Evolutionary conservation across 2,329 filamentous ascomycete genomes (phyloP), one percentile per base, ranked within the genome.

Genomic region (Plectosphaerella plurivora): DNA sequence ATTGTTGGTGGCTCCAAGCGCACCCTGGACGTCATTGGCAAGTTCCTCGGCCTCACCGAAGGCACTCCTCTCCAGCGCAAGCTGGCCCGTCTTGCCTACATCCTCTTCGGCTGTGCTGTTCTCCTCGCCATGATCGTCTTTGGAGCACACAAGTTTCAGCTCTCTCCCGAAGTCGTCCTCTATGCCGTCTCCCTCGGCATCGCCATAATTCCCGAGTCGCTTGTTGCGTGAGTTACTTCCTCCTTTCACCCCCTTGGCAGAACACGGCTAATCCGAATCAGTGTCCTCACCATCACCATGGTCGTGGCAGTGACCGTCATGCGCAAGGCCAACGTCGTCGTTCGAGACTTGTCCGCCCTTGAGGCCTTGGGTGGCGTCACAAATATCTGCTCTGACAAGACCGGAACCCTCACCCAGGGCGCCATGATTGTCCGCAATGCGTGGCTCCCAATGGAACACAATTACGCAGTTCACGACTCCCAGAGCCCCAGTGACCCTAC

Each of bases 31-130:
- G 68, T 74, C 16, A 58, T 78, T 45, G 78, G 79, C 58, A 80
- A 82, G 65, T 83, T 86, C 59, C 75, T 87, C 50, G 83, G 79
- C 47, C 63, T 83, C 24, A 79, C 76, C 4, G 77, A 85, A 54
- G 89, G 89, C 28, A 94, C 89, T 2, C 89, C 89, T 3, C 74
- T 94, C 47, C 88, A 92, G 69, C 82, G 86, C 57, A 91, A 89
- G 68, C 74, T 94, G 49, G 87, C 87, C 54, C 88, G 88, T 60
- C 77, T 94, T 54, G 89, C 89, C 11, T 86, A 91, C 52, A 72
- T 88, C 8, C 81, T 94, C 3, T 91, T 93, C 63, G 84, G 79
- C 46, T 84, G 88, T 55, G 89, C 80, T n/a, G 65, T 82, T 11
- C 62, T 82, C 18, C 69, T 83, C 25, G 79, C 79, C 25, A 73